Conservation (phyloP, 257 asterid genomes). For the Salvia splendens region DNA sequence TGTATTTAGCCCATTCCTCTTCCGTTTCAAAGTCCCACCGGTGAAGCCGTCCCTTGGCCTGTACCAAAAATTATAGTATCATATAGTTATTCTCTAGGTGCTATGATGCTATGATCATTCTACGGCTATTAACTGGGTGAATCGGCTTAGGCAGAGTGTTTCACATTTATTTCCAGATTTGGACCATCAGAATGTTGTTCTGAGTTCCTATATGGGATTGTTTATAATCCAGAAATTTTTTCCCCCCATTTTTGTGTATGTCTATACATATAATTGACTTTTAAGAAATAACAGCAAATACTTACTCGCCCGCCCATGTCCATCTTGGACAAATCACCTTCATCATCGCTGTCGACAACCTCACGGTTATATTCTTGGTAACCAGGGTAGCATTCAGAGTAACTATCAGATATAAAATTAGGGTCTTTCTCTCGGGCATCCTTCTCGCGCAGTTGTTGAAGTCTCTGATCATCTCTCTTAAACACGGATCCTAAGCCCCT, state of each 20-base stretch:
- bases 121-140: too few species aligned
- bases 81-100: not conserved
- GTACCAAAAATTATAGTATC: conserved; percentile 15
- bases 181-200: too few species aligned
- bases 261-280: too few species aligned
- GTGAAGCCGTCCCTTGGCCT: conserved; percentile 99
- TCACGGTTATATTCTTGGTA: conserved; percentile 97
- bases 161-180: too few species aligned
- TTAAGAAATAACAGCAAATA: conserved; percentile 1
- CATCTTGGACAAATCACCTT: conserved; percentile 95
- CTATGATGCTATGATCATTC: not conserved
- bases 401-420: conserved; percentile 92
- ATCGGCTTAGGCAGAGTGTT: too few species aligned
- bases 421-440: conserved; percentile 98
- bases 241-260: too few species aligned
- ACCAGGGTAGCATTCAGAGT: conserved; percentile 99
- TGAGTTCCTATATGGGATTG: too few species aligned
- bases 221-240: too few species aligned
- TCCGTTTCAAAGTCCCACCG: conserved; percentile 99
- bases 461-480: conserved; percentile 95
- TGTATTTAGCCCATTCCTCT: conserved; percentile 97
- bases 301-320: conserved; percentile 99
- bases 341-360: conserved; percentile 93
- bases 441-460: conserved; percentile 90
- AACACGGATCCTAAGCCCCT: conserved; percentile 98